Percentiles rank a stretch among this genome's conserved stretches.
phyloP scores from a whole-genome alignment of 768 basidiomycete species.

The Astraeus odoratus region DNA sequence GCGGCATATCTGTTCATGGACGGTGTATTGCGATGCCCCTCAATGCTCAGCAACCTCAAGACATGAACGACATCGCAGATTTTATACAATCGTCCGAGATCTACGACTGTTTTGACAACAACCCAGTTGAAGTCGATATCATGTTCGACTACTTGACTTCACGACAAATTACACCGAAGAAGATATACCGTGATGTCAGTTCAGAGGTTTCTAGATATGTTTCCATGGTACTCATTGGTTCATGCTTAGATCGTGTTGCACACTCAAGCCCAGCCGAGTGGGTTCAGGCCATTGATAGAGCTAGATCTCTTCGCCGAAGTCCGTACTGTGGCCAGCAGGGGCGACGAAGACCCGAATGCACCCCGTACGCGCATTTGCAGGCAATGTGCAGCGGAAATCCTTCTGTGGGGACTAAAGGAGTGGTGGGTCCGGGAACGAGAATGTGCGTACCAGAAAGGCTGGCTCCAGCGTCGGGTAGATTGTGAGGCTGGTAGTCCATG shows the following conservation, averaged over 20 bases:
- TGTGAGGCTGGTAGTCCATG: conserved; percentile 62
- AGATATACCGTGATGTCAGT: conserved; percentile 72
- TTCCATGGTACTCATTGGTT: conserved; percentile 3
- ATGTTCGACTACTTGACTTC: conserved; percentile 74
- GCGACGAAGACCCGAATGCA: conserved; percentile 49
- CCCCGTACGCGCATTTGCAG: conserved; percentile 63
- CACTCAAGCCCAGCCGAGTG: conserved; percentile 52
- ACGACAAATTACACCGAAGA: conserved; percentile 54
- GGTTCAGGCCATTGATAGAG: conserved; percentile 63
- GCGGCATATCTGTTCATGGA: conserved; percentile 70
- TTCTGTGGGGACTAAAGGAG: conserved; percentile 68
- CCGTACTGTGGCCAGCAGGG: conserved; percentile 48
- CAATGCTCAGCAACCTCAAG: conserved; percentile 58
- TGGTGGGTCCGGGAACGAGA: conserved; percentile 81
- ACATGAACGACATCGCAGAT: conserved; percentile 60
- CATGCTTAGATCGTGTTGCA: conserved; percentile 51
- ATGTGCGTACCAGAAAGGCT: conserved; percentile 56
- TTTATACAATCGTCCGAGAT: conserved; percentile 66
- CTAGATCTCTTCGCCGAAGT: conserved; percentile 65
- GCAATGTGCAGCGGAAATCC: conserved; percentile 65
- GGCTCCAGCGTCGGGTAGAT: conserved; percentile 53
- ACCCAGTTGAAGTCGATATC: conserved; percentile 75
- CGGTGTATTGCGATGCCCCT: conserved; percentile 63
- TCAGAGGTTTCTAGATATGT: not conserved
- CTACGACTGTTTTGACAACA: conserved; percentile 78